Evolutionary conservation across 192 early-diverging fungal species (phyloP).

Genomic region (Linnemannia zychae): DNA sequence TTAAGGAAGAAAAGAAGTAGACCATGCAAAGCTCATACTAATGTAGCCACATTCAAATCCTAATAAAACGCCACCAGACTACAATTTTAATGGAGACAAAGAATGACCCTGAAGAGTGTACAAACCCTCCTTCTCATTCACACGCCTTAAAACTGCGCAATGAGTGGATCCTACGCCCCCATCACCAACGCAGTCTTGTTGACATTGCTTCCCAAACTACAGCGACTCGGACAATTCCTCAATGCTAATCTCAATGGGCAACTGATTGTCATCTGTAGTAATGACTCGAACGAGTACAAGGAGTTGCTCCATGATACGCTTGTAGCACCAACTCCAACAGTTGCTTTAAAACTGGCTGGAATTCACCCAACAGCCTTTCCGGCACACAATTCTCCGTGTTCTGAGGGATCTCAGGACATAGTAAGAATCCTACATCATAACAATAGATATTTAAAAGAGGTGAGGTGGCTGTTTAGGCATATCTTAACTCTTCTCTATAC

Average conservation of each 20-base stretch:
- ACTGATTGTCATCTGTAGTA: neutral
- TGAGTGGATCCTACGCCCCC: neutral
- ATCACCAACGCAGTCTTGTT: constrained; percentile 45
- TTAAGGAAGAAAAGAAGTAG: no score
- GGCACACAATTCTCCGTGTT: neutral
- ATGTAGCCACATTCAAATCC: no score
- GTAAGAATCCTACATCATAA: neutral
- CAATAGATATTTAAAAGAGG: no score
- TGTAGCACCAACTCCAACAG: constrained; percentile 11
- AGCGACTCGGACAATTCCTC: constrained; percentile 29
- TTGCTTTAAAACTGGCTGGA: neutral
- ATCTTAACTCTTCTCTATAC: no score
- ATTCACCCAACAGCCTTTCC: constrained; percentile 8
- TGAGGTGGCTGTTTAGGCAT: no score
- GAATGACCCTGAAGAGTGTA: no score
- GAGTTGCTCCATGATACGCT: constrained; percentile 26
- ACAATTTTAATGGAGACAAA: no score
- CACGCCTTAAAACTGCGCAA: neutral
- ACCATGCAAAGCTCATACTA: no score
- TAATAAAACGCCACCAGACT: neutral
- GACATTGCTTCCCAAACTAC: constrained; percentile 25
- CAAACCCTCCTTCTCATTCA: neutral
- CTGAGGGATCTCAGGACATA: constrained; percentile 4
- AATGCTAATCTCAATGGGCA: neutral
- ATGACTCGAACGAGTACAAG: constrained; percentile 25